Conservation (phyloP, 148 eudicot genomes). For the Rhododendron henanense region DNA sequence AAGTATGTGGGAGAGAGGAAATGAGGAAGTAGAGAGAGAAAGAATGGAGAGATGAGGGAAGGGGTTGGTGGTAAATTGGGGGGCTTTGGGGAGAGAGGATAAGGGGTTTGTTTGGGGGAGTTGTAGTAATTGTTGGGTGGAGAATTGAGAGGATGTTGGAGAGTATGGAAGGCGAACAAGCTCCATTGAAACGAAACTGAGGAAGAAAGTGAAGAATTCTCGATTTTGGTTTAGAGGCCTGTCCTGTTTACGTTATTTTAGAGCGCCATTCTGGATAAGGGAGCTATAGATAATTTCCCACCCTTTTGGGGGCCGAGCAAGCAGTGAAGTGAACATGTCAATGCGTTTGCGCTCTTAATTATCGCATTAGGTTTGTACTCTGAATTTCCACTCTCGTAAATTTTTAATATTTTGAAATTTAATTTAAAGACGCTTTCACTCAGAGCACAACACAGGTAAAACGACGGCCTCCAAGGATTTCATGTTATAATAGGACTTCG, state of each 20-base stretch:
- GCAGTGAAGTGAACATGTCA: too few species aligned
- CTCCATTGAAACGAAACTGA: slow-evolving; percentile 28
- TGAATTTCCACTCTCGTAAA: too few species aligned
- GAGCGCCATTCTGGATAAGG: background rate
- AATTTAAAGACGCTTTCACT: too few species aligned
- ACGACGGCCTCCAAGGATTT: too few species aligned
- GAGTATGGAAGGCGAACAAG: slow-evolving; percentile 27
- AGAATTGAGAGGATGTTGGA: slow-evolving; percentile 19
- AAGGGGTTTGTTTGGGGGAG: background rate
- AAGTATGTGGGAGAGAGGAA: slow-evolving; percentile 5
- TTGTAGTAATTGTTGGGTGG: slow-evolving; percentile 9
- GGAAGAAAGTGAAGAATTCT: background rate
- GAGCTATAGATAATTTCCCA: background rate
- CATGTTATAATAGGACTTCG: too few species aligned
- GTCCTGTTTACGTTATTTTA: too few species aligned
- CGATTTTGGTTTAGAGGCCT: background rate
- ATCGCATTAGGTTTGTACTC: accelerated
- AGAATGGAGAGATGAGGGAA: slow-evolving; percentile 8
- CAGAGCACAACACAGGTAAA: too few species aligned
- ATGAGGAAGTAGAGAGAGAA: slow-evolving; percentile 14
- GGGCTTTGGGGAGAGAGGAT: background rate
- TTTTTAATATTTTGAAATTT: too few species aligned
- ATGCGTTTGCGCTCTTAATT: too few species aligned
- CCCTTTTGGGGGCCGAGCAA: too few species aligned
- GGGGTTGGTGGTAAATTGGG: slow-evolving; percentile 8